These are phyloP conservation scores for Penicillium sp. DNA, from an alignment of 2,329 filamentous ascomycete genomes.

Conservation along the genomic window DNA sequence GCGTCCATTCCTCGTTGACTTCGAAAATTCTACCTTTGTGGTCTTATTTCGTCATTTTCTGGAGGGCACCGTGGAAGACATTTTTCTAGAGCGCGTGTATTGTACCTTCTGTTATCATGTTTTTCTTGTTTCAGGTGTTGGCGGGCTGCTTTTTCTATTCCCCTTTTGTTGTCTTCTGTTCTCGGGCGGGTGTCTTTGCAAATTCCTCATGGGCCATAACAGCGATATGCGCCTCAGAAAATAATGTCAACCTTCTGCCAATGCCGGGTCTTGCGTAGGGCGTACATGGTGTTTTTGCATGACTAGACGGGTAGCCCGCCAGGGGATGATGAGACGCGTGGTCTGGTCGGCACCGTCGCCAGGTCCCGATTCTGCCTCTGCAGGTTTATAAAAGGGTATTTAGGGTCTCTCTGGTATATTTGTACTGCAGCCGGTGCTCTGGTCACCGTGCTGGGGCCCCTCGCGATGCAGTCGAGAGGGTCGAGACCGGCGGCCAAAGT, in stretches of 20 bases:
- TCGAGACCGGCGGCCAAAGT: conserved; percentile 20
- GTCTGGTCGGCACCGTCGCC: conserved; percentile 1
- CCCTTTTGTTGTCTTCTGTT: conserved; percentile 23
- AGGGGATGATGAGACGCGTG: background rate
- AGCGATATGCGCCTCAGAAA: conserved; percentile 13
- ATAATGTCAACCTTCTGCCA: conserved; percentile 10
- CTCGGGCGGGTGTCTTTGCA: conserved; percentile 9
- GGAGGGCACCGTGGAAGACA: conserved; percentile 25
- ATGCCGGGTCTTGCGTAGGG: background rate
- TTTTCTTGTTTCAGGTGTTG: conserved; percentile 19
- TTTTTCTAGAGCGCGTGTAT: conserved; percentile 26
- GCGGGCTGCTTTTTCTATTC: conserved; percentile 25
- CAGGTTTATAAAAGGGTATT: background rate
- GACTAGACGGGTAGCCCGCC: background rate
- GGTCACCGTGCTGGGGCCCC: conserved; percentile 2
- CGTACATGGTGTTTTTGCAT: background rate
- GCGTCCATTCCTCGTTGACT: conserved; percentile 10
- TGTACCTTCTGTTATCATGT: conserved; percentile 17
- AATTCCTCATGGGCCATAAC: conserved; percentile 4
- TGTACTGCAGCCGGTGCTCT: conserved; percentile 4
- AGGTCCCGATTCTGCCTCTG: background rate
- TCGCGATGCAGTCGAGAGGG: conserved; percentile 10
- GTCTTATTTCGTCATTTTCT: conserved; percentile 4
- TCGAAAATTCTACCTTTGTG: conserved; percentile 17
- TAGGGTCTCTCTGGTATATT: background rate